Evolutionary conservation across 1,139 yeast species (phyloP).

Genomic region (Saccharomycopsis phalli): DNA sequence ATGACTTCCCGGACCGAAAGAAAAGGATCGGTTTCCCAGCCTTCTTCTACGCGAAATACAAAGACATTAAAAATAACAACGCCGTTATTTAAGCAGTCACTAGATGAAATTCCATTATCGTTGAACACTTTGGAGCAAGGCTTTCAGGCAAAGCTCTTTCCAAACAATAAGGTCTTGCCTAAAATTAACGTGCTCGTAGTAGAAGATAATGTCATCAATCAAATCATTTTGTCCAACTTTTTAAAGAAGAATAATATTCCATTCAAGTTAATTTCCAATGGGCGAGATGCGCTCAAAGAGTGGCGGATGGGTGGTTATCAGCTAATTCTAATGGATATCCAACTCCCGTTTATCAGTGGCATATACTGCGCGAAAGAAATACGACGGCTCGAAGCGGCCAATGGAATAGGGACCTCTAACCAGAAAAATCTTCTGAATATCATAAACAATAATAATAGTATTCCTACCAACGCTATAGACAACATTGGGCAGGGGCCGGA

Average conservation of each 20-base stretch:
- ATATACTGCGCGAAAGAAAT: slow-evolving; percentile 88
- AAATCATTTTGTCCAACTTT: slow-evolving; percentile 88
- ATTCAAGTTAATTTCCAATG: slow-evolving; percentile 81
- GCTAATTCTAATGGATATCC: slow-evolving; percentile 89
- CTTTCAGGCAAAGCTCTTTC: slow-evolving; percentile 17
- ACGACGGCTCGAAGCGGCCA: slow-evolving; percentile 69
- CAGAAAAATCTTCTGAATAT: slow-evolving; percentile 4
- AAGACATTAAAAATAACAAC: too few species aligned
- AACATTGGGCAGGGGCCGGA: neutral
- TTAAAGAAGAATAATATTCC: slow-evolving; percentile 78
- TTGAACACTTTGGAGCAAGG: slow-evolving; percentile 11
- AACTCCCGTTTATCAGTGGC: slow-evolving; percentile 88
- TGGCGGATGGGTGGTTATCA: slow-evolving; percentile 93
- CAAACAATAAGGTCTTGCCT: slow-evolving; percentile 35
- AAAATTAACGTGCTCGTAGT: slow-evolving; percentile 87
- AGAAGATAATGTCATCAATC: slow-evolving; percentile 92
- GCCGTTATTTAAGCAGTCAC: neutral
- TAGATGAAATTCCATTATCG: neutral
- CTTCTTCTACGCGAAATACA: too few species aligned
- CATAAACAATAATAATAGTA: neutral
- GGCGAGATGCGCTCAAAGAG: slow-evolving; percentile 84
- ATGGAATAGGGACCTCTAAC: slow-evolving; percentile 68
- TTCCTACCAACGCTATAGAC: neutral
- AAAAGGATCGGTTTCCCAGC: too few species aligned
- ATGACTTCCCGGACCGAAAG: too few species aligned